A percentile compares a stretch with the other conserved stretches of the same genome.
Evolutionary conservation across 2,329 filamentous ascomycete species (phyloP).

Genomic region (Aspergillus ruber): DNA sequence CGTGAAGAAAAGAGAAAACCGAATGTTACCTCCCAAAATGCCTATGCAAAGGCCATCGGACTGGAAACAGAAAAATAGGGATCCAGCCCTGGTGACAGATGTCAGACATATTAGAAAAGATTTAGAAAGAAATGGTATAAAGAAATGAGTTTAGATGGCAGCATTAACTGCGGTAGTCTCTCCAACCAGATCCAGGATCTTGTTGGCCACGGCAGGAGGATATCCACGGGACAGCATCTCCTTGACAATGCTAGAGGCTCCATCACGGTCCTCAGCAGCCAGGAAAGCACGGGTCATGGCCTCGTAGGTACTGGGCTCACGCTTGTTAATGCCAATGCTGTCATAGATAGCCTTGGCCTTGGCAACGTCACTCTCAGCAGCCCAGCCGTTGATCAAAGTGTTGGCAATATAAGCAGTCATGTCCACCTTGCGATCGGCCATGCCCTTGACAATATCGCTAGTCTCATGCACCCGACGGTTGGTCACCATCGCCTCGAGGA

Average conservation of each 20-base stretch:
- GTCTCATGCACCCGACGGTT: slow-evolving; percentile 79
- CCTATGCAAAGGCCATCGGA: slow-evolving; percentile 17
- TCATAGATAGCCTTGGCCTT: slow-evolving; percentile 76
- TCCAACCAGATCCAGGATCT: slow-evolving; percentile 84
- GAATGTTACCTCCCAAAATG: slow-evolving; percentile 19
- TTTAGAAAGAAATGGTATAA: slow-evolving; percentile 9
- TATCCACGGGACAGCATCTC: slow-evolving; percentile 92
- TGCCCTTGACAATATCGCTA: slow-evolving; percentile 65
- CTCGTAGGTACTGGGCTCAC: slow-evolving; percentile 97
- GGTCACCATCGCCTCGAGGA: slow-evolving; percentile 96
- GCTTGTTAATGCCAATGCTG: slow-evolving; percentile 66
- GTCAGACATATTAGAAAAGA: slow-evolving; percentile 14
- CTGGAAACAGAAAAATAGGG: slow-evolving; percentile 23
- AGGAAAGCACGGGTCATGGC: slow-evolving; percentile 95
- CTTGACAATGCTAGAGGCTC: slow-evolving; percentile 70
- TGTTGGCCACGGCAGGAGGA: slow-evolving; percentile 82
- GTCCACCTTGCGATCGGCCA: slow-evolving; percentile 67
- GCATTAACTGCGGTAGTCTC: slow-evolving; percentile 16
- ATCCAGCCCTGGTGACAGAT: slow-evolving; percentile 27
- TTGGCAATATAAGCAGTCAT: slow-evolving; percentile 98
- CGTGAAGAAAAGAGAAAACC: slow-evolving; percentile 5
- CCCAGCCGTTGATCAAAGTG: slow-evolving; percentile 96
- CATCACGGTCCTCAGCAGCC: slow-evolving; percentile 69
- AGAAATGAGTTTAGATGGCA: slow-evolving; percentile 15
- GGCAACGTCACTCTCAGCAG: slow-evolving; percentile 69